Percentiles rank a stretch among this genome's conserved stretches.
Conservation (phyloP, 1,284 basidiomycete species). For the Flammula alnicola region DNA sequence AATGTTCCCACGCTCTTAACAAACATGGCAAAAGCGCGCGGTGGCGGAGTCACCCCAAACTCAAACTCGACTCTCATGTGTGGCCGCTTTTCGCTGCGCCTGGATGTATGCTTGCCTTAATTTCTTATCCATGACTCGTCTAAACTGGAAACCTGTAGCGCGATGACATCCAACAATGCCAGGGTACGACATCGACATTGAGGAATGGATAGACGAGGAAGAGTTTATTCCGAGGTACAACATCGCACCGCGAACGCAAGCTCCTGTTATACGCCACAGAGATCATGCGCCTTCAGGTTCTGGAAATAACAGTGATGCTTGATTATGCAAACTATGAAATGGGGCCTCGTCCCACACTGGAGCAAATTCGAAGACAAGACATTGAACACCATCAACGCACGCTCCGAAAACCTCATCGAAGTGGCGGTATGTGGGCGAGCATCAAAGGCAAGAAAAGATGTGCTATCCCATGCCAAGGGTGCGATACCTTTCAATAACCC, state of each 20-base stretch:
- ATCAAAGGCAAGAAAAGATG: slow-evolving; percentile 83
- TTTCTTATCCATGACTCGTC: not conserved
- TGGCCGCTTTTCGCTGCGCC: slow-evolving; percentile 63
- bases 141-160: slow-evolving; percentile 26
- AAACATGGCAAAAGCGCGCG: slow-evolving; percentile 3
- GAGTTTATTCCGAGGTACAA: slow-evolving; percentile 67
- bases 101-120: slow-evolving; percentile 43
- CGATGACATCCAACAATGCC: slow-evolving; percentile 34
- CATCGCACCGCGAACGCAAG: slow-evolving; percentile 72
- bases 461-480: slow-evolving; percentile 82
- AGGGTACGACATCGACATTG: slow-evolving; percentile 44
- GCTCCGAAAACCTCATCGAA: slow-evolving; percentile 81
- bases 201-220: slow-evolving; percentile 67
- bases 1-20: slow-evolving; percentile 29
- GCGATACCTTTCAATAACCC: slow-evolving; percentile 18
- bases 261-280: slow-evolving; percentile 64
- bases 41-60: not conserved
- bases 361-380: slow-evolving; percentile 73
- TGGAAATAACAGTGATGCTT: slow-evolving; percentile 25
- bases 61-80: slow-evolving; percentile 50
- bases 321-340: slow-evolving; percentile 80
- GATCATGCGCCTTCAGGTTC: slow-evolving; percentile 15
- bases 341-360: slow-evolving; percentile 91
- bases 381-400: slow-evolving; percentile 88
- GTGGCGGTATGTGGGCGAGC: slow-evolving; percentile 80